Conservation (phyloP, 768 basidiomycete genomes). For the Mycena alexandri region DNA sequence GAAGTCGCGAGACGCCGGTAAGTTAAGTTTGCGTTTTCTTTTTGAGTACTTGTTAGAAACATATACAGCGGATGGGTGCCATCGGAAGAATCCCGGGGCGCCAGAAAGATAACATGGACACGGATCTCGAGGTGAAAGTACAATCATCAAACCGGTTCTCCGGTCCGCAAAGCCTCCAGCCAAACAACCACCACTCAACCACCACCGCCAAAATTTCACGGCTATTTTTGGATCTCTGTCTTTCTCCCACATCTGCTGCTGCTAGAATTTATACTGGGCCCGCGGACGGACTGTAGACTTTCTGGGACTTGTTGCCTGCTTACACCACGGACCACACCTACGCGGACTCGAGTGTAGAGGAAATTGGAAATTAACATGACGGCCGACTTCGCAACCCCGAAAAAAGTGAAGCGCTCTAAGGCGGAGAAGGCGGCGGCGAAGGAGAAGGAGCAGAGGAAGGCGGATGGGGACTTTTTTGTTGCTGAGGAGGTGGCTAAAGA, state of each 20-base stretch:
- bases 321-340: neutral
- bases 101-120: no score
- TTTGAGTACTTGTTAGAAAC: no score
- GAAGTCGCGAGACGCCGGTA: no score
- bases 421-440: conserved; percentile 43
- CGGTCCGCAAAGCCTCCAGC: neutral
- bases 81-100: no score
- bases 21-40: no score
- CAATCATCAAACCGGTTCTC: no score
- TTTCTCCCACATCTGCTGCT: conserved; percentile 1
- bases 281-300: conserved; percentile 1
- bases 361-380: conserved; percentile 26
- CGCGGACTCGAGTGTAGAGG: no score
- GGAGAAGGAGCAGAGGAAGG: conserved; percentile 46
- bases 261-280: neutral
- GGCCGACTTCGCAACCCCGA: conserved; percentile 6
- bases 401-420: conserved; percentile 37
- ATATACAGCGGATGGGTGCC: no score
- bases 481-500: conserved; percentile 29
- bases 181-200: conserved; percentile 20
- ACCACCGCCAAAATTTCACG: no score
- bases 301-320: conserved; percentile 2
- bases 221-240: conserved; percentile 19
- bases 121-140: no score
- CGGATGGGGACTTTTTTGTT: neutral